A percentile compares a stretch with the other conserved stretches of the same genome.
phyloP scores from a whole-genome alignment of 2,329 filamentous ascomycete genomes.

The Phialocephala sp. region DNA sequence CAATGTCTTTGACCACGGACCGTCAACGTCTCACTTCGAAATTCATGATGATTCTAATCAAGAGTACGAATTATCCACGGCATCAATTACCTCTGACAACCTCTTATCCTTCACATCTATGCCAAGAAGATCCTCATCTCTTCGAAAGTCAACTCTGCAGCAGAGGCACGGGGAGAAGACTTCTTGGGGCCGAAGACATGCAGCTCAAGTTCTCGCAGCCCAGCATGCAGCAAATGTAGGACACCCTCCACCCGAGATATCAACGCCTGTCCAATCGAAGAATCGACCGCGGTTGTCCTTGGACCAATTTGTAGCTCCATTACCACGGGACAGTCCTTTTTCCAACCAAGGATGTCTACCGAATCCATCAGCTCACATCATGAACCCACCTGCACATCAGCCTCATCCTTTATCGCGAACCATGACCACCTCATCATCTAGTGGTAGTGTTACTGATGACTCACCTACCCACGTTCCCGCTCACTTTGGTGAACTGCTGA shows the following conservation, averaged over 20 bases:
- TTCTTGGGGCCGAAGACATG: slow-evolving; percentile 65
- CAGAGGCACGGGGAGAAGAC: slow-evolving; percentile 76
- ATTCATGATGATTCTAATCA: slow-evolving; percentile 55
- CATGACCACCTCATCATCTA: slow-evolving; percentile 85
- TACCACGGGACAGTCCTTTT: slow-evolving; percentile 69
- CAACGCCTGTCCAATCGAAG: slow-evolving; percentile 62
- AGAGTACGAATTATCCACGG: slow-evolving; percentile 60
- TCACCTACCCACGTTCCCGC: slow-evolving; percentile 67
- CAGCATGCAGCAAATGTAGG: slow-evolving; percentile 36
- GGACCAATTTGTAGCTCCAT: slow-evolving; percentile 75
- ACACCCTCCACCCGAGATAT: slow-evolving; percentile 51
- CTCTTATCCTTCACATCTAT: slow-evolving; percentile 51
- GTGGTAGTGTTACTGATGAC: slow-evolving; percentile 77
- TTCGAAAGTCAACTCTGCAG: slow-evolving; percentile 86
- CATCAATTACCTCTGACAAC: slow-evolving; percentile 36
- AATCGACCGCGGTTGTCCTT: slow-evolving; percentile 75
- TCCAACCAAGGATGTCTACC: slow-evolving; percentile 57
- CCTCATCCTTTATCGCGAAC: slow-evolving; percentile 87
- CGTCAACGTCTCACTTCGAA: slow-evolving; percentile 54
- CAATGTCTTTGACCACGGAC: slow-evolving; percentile 75
- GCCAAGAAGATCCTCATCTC: slow-evolving; percentile 73
- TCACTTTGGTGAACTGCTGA: slow-evolving; percentile 59
- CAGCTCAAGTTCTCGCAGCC: slow-evolving; percentile 51
- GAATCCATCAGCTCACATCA: slow-evolving; percentile 58
- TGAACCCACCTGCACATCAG: slow-evolving; percentile 52